phyloP scores from a whole-genome alignment of 2,329 filamentous ascomycete genomes.

The Clarireedia monteithiana region DNA sequence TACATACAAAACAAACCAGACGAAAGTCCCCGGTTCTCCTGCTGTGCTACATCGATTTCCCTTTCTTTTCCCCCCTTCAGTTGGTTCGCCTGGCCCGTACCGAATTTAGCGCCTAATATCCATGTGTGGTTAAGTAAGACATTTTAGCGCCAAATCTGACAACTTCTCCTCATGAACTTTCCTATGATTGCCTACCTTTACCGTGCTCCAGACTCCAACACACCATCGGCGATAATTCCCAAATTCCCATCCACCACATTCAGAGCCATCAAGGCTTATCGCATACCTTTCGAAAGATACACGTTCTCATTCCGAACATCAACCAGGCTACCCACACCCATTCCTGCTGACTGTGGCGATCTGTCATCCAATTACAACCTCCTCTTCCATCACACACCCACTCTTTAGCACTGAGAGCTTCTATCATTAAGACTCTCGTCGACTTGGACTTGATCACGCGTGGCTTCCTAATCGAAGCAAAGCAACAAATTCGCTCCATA shows the following conservation, averaged over 20 bases:
- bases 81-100: not conserved
- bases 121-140: conserved; percentile 1
- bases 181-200: conserved; percentile 7
- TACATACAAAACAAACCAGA: not conserved
- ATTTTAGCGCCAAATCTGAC: conserved; percentile 3
- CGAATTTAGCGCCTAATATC: conserved; percentile 3
- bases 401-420: conserved; percentile 8
- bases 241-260: not conserved
- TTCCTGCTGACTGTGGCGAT: conserved; percentile 6
- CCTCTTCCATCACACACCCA: conserved; percentile 12
- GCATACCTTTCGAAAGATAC: not conserved
- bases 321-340: conserved; percentile 1
- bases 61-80: not conserved
- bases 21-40: no score
- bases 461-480: not conserved
- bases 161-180: conserved; percentile 7
- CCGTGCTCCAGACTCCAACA: not conserved
- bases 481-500: conserved; percentile 5
- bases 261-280: not conserved
- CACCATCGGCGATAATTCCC: conserved; percentile 1
- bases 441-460: conserved; percentile 22
- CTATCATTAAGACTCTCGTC: conserved; percentile 8
- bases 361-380: conserved; percentile 15
- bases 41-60: not conserved
- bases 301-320: conserved; percentile 1